Base-by-base conservation (phyloP, 1,139 yeast genomes). In the Debaryomyces subglobosus region DNA sequence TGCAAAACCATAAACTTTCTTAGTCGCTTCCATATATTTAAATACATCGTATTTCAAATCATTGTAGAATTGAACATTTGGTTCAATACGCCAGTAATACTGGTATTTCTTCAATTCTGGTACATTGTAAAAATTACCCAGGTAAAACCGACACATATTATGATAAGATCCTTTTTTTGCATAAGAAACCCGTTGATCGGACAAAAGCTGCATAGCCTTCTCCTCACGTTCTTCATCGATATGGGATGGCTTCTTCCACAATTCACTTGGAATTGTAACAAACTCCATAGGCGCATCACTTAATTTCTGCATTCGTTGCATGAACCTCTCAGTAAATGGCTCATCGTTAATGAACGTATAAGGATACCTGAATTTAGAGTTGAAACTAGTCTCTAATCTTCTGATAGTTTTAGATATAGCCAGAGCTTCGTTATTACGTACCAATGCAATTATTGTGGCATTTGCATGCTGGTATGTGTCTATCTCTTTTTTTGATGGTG, bases 1-100 rank as follows among this genome's bases (percentile, higher is more conserved):
- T 16, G 84, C 84, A 63, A 85, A 88, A 0, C 95, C 96, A 59
- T 87, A 88, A 1, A 81, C 72, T 60, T 85, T 84, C 36, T 75
- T 67, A 36, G 88, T 82, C 21, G 74, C 79, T 53, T 81, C 79
- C 86, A 88, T 79, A 64, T 84, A 88, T 56, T 82, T 84, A 72
- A 88, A 88, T 6, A 87, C 85, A 57, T 88, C 96, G 61, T 88
- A 88, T 51, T 87, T 82, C 42, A 88, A 65, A 49, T 84, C 82
- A 56, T 89, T 82, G 62, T 69, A 86, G 61, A 84, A 87, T 29
- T 77, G 70, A 1, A 90, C 89, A 45, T 72, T 71, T n/a, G 96
- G 96, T 63, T 88, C 96, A 39, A 88, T 77, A 50, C 96, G 73
- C 96, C 96, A 88, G 63, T 86, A 88, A 68, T 85, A 88, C 47